Evolutionary conservation across 2,329 filamentous ascomycete genomes (phyloP).

Genomic region (Microcyclospora pomicola): DNA sequence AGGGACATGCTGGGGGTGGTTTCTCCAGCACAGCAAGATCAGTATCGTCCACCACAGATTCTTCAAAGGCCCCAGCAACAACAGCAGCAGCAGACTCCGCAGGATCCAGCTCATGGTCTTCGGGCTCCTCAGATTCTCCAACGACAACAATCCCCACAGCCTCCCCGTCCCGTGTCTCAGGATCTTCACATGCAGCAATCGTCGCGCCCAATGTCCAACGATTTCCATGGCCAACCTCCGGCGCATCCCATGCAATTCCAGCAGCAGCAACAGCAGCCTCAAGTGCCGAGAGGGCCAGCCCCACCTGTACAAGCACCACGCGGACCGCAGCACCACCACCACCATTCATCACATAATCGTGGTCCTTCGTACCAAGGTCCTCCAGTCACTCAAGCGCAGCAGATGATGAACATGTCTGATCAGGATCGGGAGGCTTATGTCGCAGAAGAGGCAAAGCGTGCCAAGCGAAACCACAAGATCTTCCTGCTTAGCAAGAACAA

Average conservation of each 20-base stretch:
- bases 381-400: conserved; percentile 54
- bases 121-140: conserved; percentile 28
- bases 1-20: conserved; percentile 22
- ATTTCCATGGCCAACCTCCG: conserved; percentile 14
- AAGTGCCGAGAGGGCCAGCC: conserved; percentile 11
- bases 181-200: neutral
- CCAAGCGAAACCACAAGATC: conserved; percentile 97
- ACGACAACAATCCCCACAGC: conserved; percentile 17
- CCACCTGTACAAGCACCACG: conserved; percentile 23
- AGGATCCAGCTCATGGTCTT: conserved; percentile 19
- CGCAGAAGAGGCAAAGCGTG: conserved; percentile 82
- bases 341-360: conserved; percentile 21
- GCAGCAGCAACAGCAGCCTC: conserved; percentile 9
- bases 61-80: conserved; percentile 34
- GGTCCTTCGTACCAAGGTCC: conserved; percentile 36
- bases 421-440: conserved; percentile 73
- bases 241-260: conserved; percentile 13
- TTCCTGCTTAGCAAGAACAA: conserved; percentile 87
- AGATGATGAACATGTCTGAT: conserved; percentile 64
- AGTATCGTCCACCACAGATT: conserved; percentile 31
- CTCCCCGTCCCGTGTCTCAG: conserved; percentile 8
- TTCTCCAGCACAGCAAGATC: conserved; percentile 15
- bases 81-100: conserved; percentile 18
- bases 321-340: conserved; percentile 18
- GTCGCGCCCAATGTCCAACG: conserved; percentile 10